Base-by-base conservation (phyloP, 192 early-diverging fungal genomes). In the Coemansia sp. region DNA sequence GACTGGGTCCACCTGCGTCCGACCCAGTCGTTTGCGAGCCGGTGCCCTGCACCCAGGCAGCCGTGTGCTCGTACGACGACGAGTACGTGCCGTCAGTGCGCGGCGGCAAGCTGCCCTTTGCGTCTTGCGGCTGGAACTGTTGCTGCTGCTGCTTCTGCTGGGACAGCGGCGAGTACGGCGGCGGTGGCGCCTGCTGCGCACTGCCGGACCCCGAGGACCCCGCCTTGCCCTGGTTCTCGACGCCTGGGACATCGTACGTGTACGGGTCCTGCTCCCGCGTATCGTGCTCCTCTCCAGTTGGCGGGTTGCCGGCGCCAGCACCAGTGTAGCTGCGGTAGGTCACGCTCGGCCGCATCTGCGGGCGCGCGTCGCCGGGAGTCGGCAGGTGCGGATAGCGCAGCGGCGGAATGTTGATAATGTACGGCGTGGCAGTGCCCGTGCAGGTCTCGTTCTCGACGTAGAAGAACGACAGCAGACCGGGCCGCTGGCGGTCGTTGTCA, bases 1-100 rank as follows among this genome's bases (percentile, higher is more conserved):
- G 52, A 9, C 56, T 46, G 22, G 64, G 45, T 2, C 59, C 66
- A 10, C 58, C 58, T n/a, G 51, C 30, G 6, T 74, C 70, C 4
- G 70, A 74, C 0, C 60, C 64, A 1, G 59, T 60, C 8, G 71
- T 51, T 12, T 75, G 71, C 38, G 71, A 60, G 8, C 60, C 42
- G 21, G 45, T 58, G 9, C 65, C 56, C 43, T 68, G 61, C 41
- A 75, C 72, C 72, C 72, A 75, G 9, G 65, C 65, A 14, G 65
- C 65, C 17, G 65, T 75, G 10, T 75, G 72, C 49, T 75, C 72
- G 25, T 75, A 75, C 26, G 65, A 75, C 28, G 72, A 75, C 52
- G 72, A 75, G 40, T 75, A 75, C 30, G 61, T 64, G 42, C 65
- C 72, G n/a, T 75, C 71, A 0, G 64, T 64, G 11, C 64, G 60